Percentiles rank a stretch among this genome's conserved stretches.
Conservation (phyloP, 106 monocot species). For the Allium cepa region DNA sequence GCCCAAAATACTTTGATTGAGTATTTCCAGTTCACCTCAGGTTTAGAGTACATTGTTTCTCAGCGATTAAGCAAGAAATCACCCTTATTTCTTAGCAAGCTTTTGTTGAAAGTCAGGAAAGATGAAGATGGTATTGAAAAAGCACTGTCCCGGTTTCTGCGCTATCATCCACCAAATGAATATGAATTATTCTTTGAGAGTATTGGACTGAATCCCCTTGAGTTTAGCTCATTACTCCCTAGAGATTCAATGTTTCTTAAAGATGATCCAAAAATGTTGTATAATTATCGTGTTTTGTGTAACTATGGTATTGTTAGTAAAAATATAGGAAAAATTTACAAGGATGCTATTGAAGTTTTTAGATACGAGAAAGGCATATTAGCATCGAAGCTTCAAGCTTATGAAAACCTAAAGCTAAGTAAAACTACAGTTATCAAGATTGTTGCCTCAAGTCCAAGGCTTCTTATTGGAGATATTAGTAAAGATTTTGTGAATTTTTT, state of each 20-base stretch:
- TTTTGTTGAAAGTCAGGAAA: conserved; percentile 36
- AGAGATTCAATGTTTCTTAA: conserved; percentile 49
- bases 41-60: conserved; percentile 39
- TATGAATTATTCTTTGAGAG: conserved; percentile 93
- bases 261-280: conserved; percentile 41
- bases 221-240: conserved; percentile 43
- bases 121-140: conserved; percentile 18
- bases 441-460: conserved; percentile 31
- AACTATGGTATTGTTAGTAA: conserved; percentile 63
- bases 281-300: conserved; percentile 61
- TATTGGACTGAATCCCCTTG: conserved; percentile 50
- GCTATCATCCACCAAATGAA: conserved; percentile 76
- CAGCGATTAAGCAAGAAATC: conserved; percentile 57
- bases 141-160: conserved; percentile 33
- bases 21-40: conserved; percentile 60
- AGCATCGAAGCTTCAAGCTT: conserved; percentile 38
- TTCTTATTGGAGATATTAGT: conserved; percentile 35
- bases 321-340: conserved; percentile 74
- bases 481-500: conserved; percentile 31
- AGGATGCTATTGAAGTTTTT: conserved; percentile 43
- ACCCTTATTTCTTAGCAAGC: conserved; percentile 31
- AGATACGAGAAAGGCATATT: conserved; percentile 24
- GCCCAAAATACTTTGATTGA: conserved; percentile 49
- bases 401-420: conserved; percentile 27
- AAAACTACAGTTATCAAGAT: conserved; percentile 43